Evolutionary conservation across 2,329 filamentous ascomycete genomes (phyloP).

Genomic region (Pseudophaeomoniella oleicola): DNA sequence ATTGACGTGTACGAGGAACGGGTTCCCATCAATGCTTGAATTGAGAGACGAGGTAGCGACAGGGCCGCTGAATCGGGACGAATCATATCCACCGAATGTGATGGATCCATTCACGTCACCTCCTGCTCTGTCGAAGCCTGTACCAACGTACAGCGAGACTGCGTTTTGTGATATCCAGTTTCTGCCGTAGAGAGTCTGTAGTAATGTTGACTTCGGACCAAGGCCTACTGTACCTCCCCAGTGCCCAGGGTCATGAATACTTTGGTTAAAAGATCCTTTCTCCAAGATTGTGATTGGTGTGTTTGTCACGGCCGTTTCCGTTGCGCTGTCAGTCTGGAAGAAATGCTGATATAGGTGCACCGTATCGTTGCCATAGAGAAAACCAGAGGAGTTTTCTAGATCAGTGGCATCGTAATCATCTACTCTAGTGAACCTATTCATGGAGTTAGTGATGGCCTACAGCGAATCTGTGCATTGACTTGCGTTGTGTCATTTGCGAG

Average conservation of each 20-base stretch:
- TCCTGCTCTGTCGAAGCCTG: conserved; percentile 24
- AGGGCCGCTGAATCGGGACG: conserved; percentile 23
- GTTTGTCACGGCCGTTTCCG: conserved; percentile 18
- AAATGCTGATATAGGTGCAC: conserved; percentile 24
- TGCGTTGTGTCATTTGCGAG: conserved; percentile 7
- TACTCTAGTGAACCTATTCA: background rate
- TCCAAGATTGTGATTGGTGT: conserved; percentile 20
- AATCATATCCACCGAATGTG: conserved; percentile 29
- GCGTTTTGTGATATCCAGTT: conserved; percentile 23
- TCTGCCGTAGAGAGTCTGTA: conserved; percentile 19
- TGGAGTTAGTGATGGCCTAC: too few relatives aligned
- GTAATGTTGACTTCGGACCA: conserved; percentile 23
- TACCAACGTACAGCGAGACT: conserved; percentile 28
- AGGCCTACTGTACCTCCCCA: conserved; percentile 17
- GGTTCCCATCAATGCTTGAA: conserved; percentile 19
- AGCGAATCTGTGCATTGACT: background rate
- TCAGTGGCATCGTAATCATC: conserved; percentile 1
- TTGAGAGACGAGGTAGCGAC: conserved; percentile 11
- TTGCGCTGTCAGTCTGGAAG: conserved; percentile 23
- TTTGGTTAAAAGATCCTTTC: conserved; percentile 16
- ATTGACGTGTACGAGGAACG: conserved; percentile 23
- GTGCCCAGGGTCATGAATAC: conserved; percentile 13
- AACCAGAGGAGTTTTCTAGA: conserved; percentile 2
- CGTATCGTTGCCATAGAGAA: conserved; percentile 18
- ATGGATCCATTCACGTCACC: conserved; percentile 27